Base-by-base conservation (phyloP, 2,329 filamentous ascomycete species). In the Paracoccidioides brasiliensis region DNA sequence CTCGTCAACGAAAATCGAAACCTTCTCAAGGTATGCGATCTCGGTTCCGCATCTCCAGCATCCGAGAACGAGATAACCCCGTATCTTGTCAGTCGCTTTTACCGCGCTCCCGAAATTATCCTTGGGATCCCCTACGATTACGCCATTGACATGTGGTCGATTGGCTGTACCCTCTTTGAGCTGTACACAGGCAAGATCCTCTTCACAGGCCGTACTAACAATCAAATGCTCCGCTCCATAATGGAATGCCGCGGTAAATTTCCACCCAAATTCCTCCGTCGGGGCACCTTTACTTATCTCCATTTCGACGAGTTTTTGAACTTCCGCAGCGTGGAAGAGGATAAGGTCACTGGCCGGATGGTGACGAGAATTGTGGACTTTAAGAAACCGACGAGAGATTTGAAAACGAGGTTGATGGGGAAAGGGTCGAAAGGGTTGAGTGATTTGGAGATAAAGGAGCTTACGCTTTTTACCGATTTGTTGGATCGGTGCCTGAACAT, bases 141-240 rank as follows among this genome's bases (percentile, higher is more conserved):
- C 68, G 85, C 86, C 6, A 88, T 97, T 61, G 93, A 98, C 70
- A 88, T 95, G 78, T 98, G 93, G 93, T 94, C 91, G 6, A 89
- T 97, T 61, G 94, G 93, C 41, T 98, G 93, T 72, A 98, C 93
- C 0, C 78, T 97, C 35, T 98, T 95, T 70, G 93, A 98, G 72
- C 78, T 98, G 43, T 97, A 95, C 74, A 97, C 93, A 0, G 93
- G 93, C 66, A 95, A 96, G 70, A 97, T 98, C 56, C 78, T 98
- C 37, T 98, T 98, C 69, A 90, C 89, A 0, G 93, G 93, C 57
- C 82, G 88, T 61, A 93, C 88, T 73, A 98, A 98, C 76, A 98
- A 98, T 67, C 90, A 95, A 74, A 98, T 98, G 93, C 81, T 98
- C 58, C 87, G 88, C 60, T 85, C 86, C 22, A 95, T 98, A 64